Percentiles rank a stretch among this genome's conserved stretches.
Evolutionary conservation across 371 early-diverging fungal genomes (phyloP).

Genomic region (Mucor racemosus): DNA sequence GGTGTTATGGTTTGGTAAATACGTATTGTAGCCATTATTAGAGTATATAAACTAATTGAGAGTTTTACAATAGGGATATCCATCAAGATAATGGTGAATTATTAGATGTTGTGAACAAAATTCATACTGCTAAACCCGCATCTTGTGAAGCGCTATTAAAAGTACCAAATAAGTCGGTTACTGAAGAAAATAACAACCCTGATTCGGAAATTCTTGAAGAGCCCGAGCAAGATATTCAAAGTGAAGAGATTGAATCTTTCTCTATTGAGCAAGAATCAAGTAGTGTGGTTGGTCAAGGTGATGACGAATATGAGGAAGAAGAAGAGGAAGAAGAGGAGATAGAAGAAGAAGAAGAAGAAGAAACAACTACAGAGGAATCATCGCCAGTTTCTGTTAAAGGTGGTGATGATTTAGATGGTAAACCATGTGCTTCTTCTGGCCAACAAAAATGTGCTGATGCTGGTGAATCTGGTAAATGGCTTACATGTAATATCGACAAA

Average conservation of each 20-base stretch:
- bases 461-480: conserved; percentile 33
- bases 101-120: conserved; percentile 39
- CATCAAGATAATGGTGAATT: conserved; percentile 65
- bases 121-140: conserved; percentile 28
- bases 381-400: not conserved
- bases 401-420: not conserved
- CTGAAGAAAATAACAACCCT: not conserved
- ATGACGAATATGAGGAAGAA: conserved; percentile 12
- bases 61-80: conserved; percentile 38
- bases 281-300: not conserved
- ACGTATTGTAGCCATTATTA: not conserved
- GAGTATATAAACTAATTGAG: not conserved
- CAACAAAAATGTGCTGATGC: conserved; percentile 31
- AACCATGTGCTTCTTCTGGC: conserved; percentile 21
- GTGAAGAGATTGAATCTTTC: not conserved
- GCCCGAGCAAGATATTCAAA: not conserved
- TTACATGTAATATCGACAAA: conserved; percentile 34
- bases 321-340: conserved; percentile 5
- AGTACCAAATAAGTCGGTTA: not conserved
- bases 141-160: not conserved
- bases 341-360: not conserved
- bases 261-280: not conserved
- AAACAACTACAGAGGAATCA: not conserved
- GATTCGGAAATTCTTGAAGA: not conserved
- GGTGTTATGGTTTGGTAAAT: conserved; percentile 73